phyloP scores from a whole-genome alignment of 2,329 filamentous ascomycete species.

The Akanthomyces muscarius region DNA sequence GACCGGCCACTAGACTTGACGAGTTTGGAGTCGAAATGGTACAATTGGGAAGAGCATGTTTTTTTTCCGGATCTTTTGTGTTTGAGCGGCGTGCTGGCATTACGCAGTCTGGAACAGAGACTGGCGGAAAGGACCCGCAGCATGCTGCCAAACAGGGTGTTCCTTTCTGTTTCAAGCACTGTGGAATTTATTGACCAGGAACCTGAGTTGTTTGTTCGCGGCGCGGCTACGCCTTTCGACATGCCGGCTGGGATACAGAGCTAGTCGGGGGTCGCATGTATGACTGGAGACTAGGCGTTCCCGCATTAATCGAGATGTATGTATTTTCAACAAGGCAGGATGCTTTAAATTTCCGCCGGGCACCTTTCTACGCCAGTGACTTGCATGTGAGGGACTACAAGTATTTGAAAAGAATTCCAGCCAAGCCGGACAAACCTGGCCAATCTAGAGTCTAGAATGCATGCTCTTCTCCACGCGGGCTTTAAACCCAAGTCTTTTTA shows the following conservation, averaged over 20 bases:
- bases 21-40: not conserved
- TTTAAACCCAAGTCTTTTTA: slow-evolving; percentile 2
- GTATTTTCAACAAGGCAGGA: slow-evolving; percentile 22
- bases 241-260: not conserved
- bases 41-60: not conserved
- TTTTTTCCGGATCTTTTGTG: slow-evolving; percentile 12
- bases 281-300: slow-evolving; percentile 45
- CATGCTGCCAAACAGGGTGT: slow-evolving; percentile 21
- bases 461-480: slow-evolving; percentile 3
- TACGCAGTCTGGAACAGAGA: slow-evolving; percentile 1
- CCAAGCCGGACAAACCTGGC: slow-evolving; percentile 8
- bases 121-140: slow-evolving; percentile 6
- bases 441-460: slow-evolving; percentile 7
- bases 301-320: slow-evolving; percentile 41
- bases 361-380: not conserved
- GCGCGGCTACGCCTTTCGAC: slow-evolving; percentile 18
- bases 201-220: slow-evolving; percentile 29
- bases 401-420: not conserved
- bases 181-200: slow-evolving; percentile 34
- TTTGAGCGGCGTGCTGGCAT: slow-evolving; percentile 15
- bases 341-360: not conserved
- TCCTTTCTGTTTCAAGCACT: slow-evolving; percentile 32
- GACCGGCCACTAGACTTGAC: not conserved
- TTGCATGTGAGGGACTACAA: not conserved
- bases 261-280: slow-evolving; percentile 34